A percentile compares a stretch with the other conserved stretches of the same genome.
Evolutionary conservation across 2,329 filamentous ascomycete genomes (phyloP).

Genomic region (Phyllosticta ampelicida): DNA sequence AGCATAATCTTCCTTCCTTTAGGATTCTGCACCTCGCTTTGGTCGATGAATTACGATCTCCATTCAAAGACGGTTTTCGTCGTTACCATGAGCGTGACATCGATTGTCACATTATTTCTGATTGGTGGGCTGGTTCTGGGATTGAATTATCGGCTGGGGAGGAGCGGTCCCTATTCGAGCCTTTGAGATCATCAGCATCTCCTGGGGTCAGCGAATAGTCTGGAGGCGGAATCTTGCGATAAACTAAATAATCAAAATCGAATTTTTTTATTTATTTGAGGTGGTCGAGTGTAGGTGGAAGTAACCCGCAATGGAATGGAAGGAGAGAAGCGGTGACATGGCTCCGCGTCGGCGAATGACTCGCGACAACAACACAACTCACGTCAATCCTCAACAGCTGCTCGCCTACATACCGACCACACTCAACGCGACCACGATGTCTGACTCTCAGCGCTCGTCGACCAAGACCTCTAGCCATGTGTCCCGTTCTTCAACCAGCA

Average conservation of each 20-base stretch:
- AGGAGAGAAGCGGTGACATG: neutral
- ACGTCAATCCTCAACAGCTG: neutral
- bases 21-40: neutral
- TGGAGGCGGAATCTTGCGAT: too few relatives aligned
- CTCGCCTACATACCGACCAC: neutral
- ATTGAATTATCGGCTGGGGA: neutral
- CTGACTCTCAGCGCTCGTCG: neutral
- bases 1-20: conserved; percentile 7
- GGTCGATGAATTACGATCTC: conserved; percentile 6
- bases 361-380: neutral
- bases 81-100: neutral
- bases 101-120: neutral
- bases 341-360: neutral
- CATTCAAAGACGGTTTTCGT: neutral
- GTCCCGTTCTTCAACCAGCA: conserved; percentile 18
- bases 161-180: neutral
- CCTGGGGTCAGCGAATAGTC: too few relatives aligned
- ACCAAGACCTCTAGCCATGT: neutral
- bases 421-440: neutral
- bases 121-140: neutral
- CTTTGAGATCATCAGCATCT: too few relatives aligned
- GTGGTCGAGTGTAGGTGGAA: too few relatives aligned
- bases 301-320: too few relatives aligned
- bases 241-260: too few relatives aligned
- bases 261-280: too few relatives aligned